Percentiles rank a stretch among this genome's conserved stretches.
phyloP scores from a whole-genome alignment of 2,329 filamentous ascomycete species.

The Macroventuria anomochaeta region DNA sequence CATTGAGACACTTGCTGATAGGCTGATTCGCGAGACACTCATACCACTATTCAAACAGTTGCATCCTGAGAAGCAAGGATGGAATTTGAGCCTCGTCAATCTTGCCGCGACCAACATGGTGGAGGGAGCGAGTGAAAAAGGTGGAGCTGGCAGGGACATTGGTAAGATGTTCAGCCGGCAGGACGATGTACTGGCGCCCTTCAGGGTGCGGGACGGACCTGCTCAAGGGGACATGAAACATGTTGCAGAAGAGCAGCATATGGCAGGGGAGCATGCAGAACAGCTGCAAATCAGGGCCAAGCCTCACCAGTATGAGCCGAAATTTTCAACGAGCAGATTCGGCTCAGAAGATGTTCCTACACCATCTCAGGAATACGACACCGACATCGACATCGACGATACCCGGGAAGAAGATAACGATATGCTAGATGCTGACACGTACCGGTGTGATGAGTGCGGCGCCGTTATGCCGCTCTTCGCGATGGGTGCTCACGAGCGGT shows the following conservation, averaged over 20 bases:
- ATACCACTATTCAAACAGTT: conserved; percentile 76
- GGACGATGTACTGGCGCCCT: conserved; percentile 66
- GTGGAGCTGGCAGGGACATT: conserved; percentile 72
- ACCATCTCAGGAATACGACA: conserved; percentile 28
- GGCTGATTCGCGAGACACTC: conserved; percentile 72
- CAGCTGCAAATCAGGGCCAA: conserved; percentile 15
- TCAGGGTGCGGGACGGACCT: not conserved
- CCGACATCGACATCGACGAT: conserved; percentile 23
- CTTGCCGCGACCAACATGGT: conserved; percentile 87
- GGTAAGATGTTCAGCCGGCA: conserved; percentile 81
- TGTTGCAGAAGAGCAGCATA: conserved; percentile 44
- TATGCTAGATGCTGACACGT: conserved; percentile 39
- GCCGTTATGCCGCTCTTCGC: conserved; percentile 64
- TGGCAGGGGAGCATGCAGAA: not conserved
- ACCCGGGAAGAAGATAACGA: conserved; percentile 44
- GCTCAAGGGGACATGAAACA: not conserved
- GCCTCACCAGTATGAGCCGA: not conserved
- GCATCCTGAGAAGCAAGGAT: conserved; percentile 71
- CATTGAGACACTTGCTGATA: conserved; percentile 67
- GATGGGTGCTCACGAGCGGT: conserved; percentile 63
- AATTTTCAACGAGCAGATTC: conserved; percentile 1
- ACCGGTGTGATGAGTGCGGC: conserved; percentile 59
- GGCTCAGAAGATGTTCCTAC: conserved; percentile 46
- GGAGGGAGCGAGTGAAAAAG: conserved; percentile 54
- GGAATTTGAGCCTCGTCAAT: conserved; percentile 85